These are phyloP conservation scores for Calamus simplicifolius DNA, from an alignment of 176 grass and related monocot species.

Conservation along the genomic window DNA sequence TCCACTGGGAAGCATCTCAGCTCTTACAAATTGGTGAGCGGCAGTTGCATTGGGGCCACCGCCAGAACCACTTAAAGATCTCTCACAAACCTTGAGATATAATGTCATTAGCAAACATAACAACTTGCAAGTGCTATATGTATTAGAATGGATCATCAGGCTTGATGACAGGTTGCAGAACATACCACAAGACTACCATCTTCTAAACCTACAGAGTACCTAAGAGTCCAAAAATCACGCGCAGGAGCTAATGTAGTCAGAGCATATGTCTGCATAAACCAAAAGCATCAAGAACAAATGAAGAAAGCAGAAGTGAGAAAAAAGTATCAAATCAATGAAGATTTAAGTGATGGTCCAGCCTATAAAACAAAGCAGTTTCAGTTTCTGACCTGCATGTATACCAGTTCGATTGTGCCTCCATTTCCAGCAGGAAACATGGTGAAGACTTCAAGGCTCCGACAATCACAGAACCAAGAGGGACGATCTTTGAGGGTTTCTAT, in stretches of 20 bases:
- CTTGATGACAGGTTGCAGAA: neutral
- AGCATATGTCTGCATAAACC: constrained; percentile 70
- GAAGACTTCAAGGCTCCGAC: constrained; percentile 86
- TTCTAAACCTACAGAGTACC: constrained; percentile 75
- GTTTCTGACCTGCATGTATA: constrained; percentile 82
- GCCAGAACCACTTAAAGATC: constrained; percentile 86
- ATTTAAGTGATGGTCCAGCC: neutral
- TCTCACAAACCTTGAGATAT: constrained; percentile 74
- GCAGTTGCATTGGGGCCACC: constrained; percentile 49
- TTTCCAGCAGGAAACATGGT: constrained; percentile 88
- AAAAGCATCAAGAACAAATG: neutral
- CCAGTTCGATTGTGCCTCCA: constrained; percentile 79
- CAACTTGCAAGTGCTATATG: neutral
- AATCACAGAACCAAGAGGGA: constrained; percentile 85
- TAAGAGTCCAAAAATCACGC: constrained; percentile 90
- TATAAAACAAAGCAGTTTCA: neutral
- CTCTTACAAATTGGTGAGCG: constrained; percentile 88
- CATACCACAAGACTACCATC: constrained; percentile 88
- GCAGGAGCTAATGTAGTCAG: constrained; percentile 92
- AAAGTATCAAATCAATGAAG: neutral
- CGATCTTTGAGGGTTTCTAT: constrained; percentile 90
- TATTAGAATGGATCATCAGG: no score
- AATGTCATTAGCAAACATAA: constrained; percentile 15
- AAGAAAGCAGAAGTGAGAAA: neutral
- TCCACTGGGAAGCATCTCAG: constrained; percentile 94